These are phyloP conservation scores for Vaccinium corymbosum DNA, from an alignment of 148 eudicot genomes.

Conservation along the genomic window DNA sequence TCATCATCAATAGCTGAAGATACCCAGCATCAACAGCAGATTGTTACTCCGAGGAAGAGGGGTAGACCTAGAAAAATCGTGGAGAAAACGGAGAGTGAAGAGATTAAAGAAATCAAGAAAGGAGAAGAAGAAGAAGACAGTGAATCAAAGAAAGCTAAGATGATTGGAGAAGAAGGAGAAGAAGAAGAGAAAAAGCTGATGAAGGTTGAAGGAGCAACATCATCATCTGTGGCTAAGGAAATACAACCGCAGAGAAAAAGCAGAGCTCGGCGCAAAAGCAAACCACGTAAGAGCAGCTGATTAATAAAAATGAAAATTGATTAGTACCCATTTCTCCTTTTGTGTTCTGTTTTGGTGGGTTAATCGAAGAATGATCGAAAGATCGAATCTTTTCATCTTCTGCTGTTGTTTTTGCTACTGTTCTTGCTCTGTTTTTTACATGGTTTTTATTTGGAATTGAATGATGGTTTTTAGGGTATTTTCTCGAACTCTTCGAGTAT, in stretches of 20 bases:
- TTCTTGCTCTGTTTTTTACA: neutral
- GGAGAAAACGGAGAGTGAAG: conserved; percentile 20
- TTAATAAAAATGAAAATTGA: neutral
- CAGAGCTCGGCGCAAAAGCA: conserved; percentile 32
- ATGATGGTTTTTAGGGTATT: neutral
- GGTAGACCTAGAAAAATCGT: conserved; percentile 44
- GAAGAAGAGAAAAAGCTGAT: neutral
- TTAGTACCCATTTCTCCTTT: neutral
- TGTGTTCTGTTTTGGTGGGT: neutral
- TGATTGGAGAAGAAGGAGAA: conserved; percentile 4
- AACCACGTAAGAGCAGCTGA: conserved; percentile 34
- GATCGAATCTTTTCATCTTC: neutral
- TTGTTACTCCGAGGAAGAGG: conserved; percentile 38
- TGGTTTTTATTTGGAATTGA: neutral
- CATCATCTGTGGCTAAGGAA: neutral
- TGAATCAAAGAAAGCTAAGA: conserved; percentile 18
- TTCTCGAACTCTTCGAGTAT: neutral
- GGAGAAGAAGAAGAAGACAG: conserved; percentile 3
- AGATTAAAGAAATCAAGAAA: neutral
- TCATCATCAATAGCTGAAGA: conserved; percentile 26
- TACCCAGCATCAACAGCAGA: conserved; percentile 3
- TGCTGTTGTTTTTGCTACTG: neutral
- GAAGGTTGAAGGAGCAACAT: conserved; percentile 6
- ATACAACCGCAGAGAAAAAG: conserved; percentile 17
- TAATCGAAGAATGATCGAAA: neutral